Conservation (phyloP, 805 yeast species). For the Limtongia smithiae region DNA sequence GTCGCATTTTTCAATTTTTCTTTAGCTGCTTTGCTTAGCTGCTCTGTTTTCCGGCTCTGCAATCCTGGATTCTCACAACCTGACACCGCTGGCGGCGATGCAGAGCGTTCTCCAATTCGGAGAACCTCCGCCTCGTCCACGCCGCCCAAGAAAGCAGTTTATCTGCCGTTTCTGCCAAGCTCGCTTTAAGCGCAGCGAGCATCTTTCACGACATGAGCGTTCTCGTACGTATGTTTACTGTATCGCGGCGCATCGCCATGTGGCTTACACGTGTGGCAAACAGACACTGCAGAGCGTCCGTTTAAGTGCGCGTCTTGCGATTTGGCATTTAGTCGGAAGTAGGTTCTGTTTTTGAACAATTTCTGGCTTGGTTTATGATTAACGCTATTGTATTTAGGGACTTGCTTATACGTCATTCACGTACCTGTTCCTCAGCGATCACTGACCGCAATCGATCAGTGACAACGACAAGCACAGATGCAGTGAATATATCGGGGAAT, state of each 20-base stretch:
- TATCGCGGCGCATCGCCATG: too few species aligned
- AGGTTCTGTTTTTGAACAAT: background rate
- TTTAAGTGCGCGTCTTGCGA: slow-evolving; percentile 52
- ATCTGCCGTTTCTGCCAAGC: slow-evolving; percentile 38
- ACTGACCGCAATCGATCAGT: background rate
- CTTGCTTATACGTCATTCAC: slow-evolving; percentile 10
- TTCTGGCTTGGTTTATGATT: background rate
- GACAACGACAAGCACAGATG: background rate
- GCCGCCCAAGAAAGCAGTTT: slow-evolving; percentile 7
- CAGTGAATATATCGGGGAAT: background rate
- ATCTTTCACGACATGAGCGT: slow-evolving; percentile 53
- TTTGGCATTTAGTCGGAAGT: slow-evolving; percentile 51
- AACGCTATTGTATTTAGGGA: slow-evolving; percentile 2
- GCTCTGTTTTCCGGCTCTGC: background rate
- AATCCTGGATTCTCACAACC: slow-evolving; percentile 3
- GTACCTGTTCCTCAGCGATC: background rate
- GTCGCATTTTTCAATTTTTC: background rate
- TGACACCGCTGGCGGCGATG: slow-evolving; percentile 12
- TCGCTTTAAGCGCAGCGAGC: slow-evolving; percentile 43
- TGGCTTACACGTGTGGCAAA: too few species aligned
- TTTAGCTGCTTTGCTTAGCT: background rate
- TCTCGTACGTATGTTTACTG: slow-evolving; percentile 78
- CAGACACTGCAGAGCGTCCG: slow-evolving; percentile 79
- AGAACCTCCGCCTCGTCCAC: slow-evolving; percentile 10
- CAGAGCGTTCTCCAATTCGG: slow-evolving; percentile 14